phyloP scores from a whole-genome alignment of 2,329 filamentous ascomycete species.

The Microdochium paspali region DNA sequence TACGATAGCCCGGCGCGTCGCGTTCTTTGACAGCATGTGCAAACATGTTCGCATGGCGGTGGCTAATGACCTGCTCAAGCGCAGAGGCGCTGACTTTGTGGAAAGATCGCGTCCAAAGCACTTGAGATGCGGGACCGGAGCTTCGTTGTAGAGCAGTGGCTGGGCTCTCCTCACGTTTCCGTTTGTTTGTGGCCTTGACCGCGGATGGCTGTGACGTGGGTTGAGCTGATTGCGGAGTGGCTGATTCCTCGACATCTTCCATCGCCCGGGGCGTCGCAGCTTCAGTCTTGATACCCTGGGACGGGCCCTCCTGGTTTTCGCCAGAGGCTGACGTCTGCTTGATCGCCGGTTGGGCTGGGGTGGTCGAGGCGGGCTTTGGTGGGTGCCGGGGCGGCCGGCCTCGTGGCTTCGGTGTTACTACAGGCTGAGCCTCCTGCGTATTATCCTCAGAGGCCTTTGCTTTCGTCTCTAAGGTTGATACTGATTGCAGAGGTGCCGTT shows the following conservation, averaged over 20 bases:
- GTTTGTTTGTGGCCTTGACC: slow-evolving; percentile 33
- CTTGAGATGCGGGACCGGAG: slow-evolving; percentile 51
- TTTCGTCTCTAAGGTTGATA: slow-evolving; percentile 19
- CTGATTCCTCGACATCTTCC: slow-evolving; percentile 47
- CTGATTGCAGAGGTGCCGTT: not conserved
- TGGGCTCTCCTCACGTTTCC: slow-evolving; percentile 47
- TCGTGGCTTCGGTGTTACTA: slow-evolving; percentile 8
- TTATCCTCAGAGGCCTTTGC: slow-evolving; percentile 23
- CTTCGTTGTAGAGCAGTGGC: slow-evolving; percentile 27
- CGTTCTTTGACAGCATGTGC: slow-evolving; percentile 64
- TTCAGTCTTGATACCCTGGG: slow-evolving; percentile 48
- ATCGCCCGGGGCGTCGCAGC: slow-evolving; percentile 42
- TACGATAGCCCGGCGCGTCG: slow-evolving; percentile 67
- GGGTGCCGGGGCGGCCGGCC: slow-evolving; percentile 25
- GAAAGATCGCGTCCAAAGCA: slow-evolving; percentile 68
- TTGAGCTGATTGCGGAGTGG: slow-evolving; percentile 40
- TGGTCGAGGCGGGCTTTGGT: slow-evolving; percentile 18
- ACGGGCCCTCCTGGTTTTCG: slow-evolving; percentile 28
- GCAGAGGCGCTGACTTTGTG: slow-evolving; percentile 63
- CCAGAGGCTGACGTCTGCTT: slow-evolving; percentile 8
- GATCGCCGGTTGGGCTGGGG: slow-evolving; percentile 12
- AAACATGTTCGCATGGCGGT: slow-evolving; percentile 73
- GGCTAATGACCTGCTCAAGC: slow-evolving; percentile 66
- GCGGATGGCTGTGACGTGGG: slow-evolving; percentile 26
- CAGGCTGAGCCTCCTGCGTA: slow-evolving; percentile 13